Evolutionary conservation across 306 rosid species (phyloP).

Genomic region (Fragaria nilgerrensis): DNA sequence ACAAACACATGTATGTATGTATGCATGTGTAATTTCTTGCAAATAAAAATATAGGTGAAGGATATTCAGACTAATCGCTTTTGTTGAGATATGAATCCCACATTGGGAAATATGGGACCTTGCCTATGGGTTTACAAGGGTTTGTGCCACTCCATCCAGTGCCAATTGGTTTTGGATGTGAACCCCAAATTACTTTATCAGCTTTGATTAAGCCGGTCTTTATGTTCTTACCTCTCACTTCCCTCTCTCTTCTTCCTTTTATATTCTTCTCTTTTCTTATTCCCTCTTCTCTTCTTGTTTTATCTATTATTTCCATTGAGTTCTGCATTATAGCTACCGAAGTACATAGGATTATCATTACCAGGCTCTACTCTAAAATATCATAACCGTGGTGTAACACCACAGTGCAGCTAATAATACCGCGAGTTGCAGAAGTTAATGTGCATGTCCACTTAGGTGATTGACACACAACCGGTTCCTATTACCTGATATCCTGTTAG

Average conservation of each 20-base stretch:
- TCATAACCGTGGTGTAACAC: background rate
- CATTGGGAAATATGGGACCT: too few relatives aligned
- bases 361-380: background rate
- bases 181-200: too few relatives aligned
- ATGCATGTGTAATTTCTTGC: background rate
- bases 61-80: background rate
- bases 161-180: too few relatives aligned
- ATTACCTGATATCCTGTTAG: conserved; percentile 79
- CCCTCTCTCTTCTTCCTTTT: background rate
- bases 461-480: conserved; percentile 17
- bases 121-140: too few relatives aligned
- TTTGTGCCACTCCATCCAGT: too few relatives aligned
- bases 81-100: too few relatives aligned
- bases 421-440: conserved; percentile 15
- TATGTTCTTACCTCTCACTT: background rate
- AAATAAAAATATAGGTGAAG: conserved; percentile 13
- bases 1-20: background rate
- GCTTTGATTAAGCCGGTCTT: background rate
- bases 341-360: background rate
- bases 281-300: background rate
- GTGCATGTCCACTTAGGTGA: conserved; percentile 7
- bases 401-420: background rate
- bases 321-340: background rate
- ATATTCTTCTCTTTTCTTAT: background rate
- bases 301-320: background rate